Evolutionary conservation across 228 moss, liverwort and hornwort genomes (phyloP), one percentile per base, ranked within the genome.

Genomic region (Sphagnum magellanicum): DNA sequence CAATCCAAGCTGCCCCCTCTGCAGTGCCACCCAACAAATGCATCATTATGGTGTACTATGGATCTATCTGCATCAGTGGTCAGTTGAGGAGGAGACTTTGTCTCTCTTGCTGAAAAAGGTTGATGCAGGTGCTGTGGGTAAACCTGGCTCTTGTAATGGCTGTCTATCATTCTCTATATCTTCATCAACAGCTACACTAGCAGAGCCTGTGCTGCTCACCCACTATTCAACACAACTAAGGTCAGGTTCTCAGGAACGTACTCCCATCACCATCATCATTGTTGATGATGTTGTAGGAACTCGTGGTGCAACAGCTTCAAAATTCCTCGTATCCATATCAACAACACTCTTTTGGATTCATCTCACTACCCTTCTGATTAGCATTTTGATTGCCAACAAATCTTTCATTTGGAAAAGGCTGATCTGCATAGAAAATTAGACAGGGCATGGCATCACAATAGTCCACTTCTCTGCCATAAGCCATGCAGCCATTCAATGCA

Each of bases 181-280:
- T 16, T 86, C 87, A 2, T 78, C 88, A 14, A 60, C 71, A 62
- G 73, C 47, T 16, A 84, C 60, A n/a, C 76, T 70, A 52, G 79
- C 63, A 53, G 80, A 59, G 68, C 83, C 83, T 16, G 90, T 81
- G 63, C 50, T 90, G 60, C 73, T 89, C 32, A 95, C 86, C 95
- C 95, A 95, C 74, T 95, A 88, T 74, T 88, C 90, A 48, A 95
- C 90, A 58, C 95, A 76, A 57, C 76, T 87, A 62, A 86, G 65
- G 59, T 85, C 83, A n/a, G 78, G 68, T 72, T 77, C 50, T 74
- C 77, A 11, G 61, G 48, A 6, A 63, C 51, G 49, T 75, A 73
- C 7, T 52, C 52, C 67, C 53, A 74, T 16, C 10, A 48, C 14
- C 7, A 61, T 49, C 6, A 16, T 48, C 7, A 15, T 59, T 50